A percentile compares a stretch with the other conserved stretches of the same genome.
These are phyloP conservation scores for Botrytis byssoidea DNA, from an alignment of 2,329 filamentous ascomycete genomes.

Conservation along the genomic window DNA sequence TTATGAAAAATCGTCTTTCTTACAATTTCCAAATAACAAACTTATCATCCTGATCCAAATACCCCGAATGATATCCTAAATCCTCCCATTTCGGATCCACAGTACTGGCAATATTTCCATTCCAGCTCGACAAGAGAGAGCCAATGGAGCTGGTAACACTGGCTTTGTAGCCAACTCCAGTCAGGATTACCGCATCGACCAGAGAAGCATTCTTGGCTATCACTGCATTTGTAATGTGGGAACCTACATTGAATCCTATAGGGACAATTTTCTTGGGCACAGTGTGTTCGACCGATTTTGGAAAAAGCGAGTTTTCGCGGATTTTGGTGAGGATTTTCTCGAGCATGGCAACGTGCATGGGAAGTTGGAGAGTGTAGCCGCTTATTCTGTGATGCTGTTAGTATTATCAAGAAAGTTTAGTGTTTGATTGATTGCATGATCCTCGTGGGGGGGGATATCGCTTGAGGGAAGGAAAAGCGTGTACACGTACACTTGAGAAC, in stretches of 20 bases:
- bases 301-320: neutral
- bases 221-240: neutral
- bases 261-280: neutral
- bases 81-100: neutral
- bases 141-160: neutral
- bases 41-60: neutral
- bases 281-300: neutral
- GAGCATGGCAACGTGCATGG: neutral
- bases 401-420: fast-evolving
- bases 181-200: neutral
- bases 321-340: neutral
- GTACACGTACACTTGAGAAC: neutral
- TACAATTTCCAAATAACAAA: neutral
- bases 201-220: neutral
- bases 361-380: neutral
- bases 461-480: neutral
- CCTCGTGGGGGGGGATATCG: neutral
- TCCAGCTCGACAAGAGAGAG: neutral
- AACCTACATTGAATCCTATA: neutral
- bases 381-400: neutral
- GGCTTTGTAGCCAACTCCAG: neutral
- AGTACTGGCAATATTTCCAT: neutral
- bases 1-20: neutral
- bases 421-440: neutral
- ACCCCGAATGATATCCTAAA: neutral